Conservation (phyloP, 108 stramenopile species). For the Nitzschia sp. region DNA sequence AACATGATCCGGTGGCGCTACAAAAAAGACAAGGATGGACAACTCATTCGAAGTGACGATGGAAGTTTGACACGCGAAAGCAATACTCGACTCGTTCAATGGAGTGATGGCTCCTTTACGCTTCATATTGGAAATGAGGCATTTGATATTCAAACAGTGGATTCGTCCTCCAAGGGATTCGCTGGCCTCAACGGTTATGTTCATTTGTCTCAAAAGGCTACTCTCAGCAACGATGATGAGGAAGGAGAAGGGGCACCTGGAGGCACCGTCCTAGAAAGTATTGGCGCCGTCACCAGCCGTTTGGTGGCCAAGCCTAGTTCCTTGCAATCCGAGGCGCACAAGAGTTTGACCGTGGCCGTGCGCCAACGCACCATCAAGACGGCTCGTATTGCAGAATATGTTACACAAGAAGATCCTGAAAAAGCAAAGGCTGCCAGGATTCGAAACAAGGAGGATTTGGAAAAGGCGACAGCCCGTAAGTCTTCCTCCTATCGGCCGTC, state of each 20-base stretch:
- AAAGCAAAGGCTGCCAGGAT: conserved; percentile 69
- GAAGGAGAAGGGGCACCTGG: conserved; percentile 43
- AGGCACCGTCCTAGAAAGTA: conserved; percentile 75
- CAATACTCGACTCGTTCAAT: conserved; percentile 82
- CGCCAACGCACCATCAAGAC: conserved; percentile 74
- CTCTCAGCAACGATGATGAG: conserved; percentile 35
- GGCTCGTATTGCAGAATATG: conserved; percentile 70
- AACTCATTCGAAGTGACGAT: conserved; percentile 37
- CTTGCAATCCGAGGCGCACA: conserved; percentile 77
- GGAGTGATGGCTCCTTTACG: conserved; percentile 85
- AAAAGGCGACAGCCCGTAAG: conserved; percentile 52
- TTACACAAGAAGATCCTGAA: conserved; percentile 86
- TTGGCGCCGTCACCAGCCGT: conserved; percentile 56
- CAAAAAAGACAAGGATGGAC: conserved; percentile 39
- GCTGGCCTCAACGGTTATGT: conserved; percentile 72
- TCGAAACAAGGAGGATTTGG: conserved; percentile 66
- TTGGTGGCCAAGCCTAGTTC: conserved; percentile 66
- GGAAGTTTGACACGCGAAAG: conserved; percentile 51
- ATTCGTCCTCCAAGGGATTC: conserved; percentile 36
- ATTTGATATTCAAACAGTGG: conserved; percentile 68
- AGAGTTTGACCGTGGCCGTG: conserved; percentile 70
- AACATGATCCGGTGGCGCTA: conserved; percentile 88
- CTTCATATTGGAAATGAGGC: conserved; percentile 84
- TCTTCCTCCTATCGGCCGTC: conserved; percentile 22
- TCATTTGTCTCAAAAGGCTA: conserved; percentile 71